Conservation (phyloP, 495 filamentous ascomycete species). For the Hypoxylon fragiforme region DNA sequence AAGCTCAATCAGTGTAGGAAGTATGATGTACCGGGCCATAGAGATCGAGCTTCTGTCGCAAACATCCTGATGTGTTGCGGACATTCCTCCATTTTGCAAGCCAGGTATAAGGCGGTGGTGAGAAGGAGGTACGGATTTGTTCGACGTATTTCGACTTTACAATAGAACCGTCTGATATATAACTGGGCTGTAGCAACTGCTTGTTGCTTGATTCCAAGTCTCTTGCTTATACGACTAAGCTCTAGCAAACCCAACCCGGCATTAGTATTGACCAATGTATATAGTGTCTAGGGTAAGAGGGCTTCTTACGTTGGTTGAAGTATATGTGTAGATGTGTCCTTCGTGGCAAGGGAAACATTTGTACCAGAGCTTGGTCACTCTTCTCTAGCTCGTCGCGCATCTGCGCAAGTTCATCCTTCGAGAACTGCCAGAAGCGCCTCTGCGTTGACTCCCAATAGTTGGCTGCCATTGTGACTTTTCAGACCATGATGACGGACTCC, state of each 20-base stretch:
- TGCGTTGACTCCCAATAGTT: slow-evolving; percentile 98
- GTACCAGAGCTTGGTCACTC: slow-evolving; percentile 68
- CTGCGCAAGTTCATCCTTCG: slow-evolving; percentile 72
- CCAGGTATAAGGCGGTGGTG: slow-evolving; percentile 89
- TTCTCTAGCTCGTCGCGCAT: slow-evolving; percentile 73
- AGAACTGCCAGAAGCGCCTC: slow-evolving; percentile 85
- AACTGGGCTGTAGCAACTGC: slow-evolving; percentile 92
- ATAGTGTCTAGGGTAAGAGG: background rate
- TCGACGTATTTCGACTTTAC: slow-evolving; percentile 83
- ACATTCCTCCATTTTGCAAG: slow-evolving; percentile 98
- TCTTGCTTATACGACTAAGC: slow-evolving; percentile 75
- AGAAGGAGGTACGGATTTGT: slow-evolving; percentile 94
- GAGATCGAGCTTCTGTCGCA: slow-evolving; percentile 77
- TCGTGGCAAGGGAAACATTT: slow-evolving; percentile 80
- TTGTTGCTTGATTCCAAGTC: slow-evolving; percentile 84
- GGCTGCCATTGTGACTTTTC: slow-evolving; percentile 70
- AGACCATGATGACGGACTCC: slow-evolving; percentile 9
- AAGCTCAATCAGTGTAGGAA: slow-evolving; percentile 18
- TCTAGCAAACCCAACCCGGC: slow-evolving; percentile 53
- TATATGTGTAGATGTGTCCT: slow-evolving; percentile 84
- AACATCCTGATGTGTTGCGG: slow-evolving; percentile 94
- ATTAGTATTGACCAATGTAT: slow-evolving; percentile 5
- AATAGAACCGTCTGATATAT: slow-evolving; percentile 93
- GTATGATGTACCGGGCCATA: slow-evolving; percentile 73
- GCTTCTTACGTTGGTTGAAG: slow-evolving; percentile 78